A percentile compares a stretch with the other conserved stretches of the same genome.
phyloP scores from a whole-genome alignment of 2,329 filamentous ascomycete genomes.

The Knufia fluminis region DNA sequence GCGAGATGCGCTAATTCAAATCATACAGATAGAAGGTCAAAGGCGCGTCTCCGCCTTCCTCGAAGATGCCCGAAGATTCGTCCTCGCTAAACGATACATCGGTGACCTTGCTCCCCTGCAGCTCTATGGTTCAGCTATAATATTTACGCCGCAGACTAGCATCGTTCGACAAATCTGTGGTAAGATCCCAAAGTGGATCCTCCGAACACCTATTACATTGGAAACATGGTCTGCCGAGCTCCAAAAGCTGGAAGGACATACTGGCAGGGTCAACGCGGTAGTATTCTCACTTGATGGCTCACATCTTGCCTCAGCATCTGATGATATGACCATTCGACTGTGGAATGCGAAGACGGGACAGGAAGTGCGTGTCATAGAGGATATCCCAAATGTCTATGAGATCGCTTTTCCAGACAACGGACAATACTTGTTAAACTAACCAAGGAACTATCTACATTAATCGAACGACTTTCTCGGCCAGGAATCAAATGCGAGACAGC shows the following conservation, averaged over 20 bases:
- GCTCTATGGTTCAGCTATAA: constrained; percentile 27
- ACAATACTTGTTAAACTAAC: not conserved
- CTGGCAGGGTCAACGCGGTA: constrained; percentile 11
- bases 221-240: constrained; percentile 19
- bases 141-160: constrained; percentile 26
- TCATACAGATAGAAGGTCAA: constrained; percentile 10
- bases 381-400: not conserved
- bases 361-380: constrained; percentile 8
- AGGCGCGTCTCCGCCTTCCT: constrained; percentile 21
- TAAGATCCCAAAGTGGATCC: constrained; percentile 18
- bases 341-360: constrained; percentile 18
- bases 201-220: not conserved
- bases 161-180: constrained; percentile 23
- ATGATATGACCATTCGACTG: constrained; percentile 16
- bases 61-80: constrained; percentile 27
- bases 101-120: constrained; percentile 29
- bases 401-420: not conserved
- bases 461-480: not conserved
- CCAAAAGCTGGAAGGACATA: constrained; percentile 22
- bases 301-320: constrained; percentile 17
- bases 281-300: constrained; percentile 21
- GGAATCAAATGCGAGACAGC: not conserved
- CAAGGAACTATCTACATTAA: not conserved
- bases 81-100: constrained; percentile 25
- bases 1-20: not conserved